Conservation (phyloP, 305 asterid species). For the Fraxinus velutina region DNA sequence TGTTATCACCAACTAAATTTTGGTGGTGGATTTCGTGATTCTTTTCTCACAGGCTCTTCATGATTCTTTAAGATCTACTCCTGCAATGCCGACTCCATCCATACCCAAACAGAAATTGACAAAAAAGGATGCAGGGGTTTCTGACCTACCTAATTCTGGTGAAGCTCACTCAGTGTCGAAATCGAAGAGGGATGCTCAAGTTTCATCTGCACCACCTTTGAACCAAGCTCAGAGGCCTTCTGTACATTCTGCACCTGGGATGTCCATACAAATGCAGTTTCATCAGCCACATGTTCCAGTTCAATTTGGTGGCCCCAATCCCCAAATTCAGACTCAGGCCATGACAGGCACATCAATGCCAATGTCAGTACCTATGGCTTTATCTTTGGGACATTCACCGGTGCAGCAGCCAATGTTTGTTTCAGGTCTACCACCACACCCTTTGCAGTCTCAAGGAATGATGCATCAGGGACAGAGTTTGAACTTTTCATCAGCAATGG, state of each 20-base stretch:
- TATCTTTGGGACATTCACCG: conserved; percentile 58
- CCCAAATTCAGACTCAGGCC: conserved; percentile 62
- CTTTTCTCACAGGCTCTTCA: conserved; percentile 47
- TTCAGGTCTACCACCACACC: conserved; percentile 68
- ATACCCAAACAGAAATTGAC: conserved; percentile 55
- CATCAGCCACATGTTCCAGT: conserved; percentile 57
- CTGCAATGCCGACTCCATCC: conserved; percentile 47
- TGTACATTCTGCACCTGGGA: conserved; percentile 43
- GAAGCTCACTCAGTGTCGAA: conserved; percentile 47
- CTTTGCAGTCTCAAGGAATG: conserved; percentile 73
- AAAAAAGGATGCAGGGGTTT: conserved; percentile 47
- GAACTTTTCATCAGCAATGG: conserved; percentile 63
- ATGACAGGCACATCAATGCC: conserved; percentile 54
- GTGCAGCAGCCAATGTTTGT: conserved; percentile 66
- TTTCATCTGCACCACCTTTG: conserved; percentile 40
- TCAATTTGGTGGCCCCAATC: conserved; percentile 69
- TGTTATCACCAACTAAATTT: background rate
- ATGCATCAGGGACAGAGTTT: conserved; percentile 68
- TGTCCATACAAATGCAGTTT: conserved; percentile 57
- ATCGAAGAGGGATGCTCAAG: conserved; percentile 56
- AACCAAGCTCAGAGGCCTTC: conserved; percentile 59
- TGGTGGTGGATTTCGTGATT: conserved; percentile 3
- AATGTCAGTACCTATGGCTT: conserved; percentile 42
- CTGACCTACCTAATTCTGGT: conserved; percentile 41
- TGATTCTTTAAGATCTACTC: conserved; percentile 42